phyloP scores from a whole-genome alignment of 1,139 yeast genomes.

The Hansenula sp. region DNA sequence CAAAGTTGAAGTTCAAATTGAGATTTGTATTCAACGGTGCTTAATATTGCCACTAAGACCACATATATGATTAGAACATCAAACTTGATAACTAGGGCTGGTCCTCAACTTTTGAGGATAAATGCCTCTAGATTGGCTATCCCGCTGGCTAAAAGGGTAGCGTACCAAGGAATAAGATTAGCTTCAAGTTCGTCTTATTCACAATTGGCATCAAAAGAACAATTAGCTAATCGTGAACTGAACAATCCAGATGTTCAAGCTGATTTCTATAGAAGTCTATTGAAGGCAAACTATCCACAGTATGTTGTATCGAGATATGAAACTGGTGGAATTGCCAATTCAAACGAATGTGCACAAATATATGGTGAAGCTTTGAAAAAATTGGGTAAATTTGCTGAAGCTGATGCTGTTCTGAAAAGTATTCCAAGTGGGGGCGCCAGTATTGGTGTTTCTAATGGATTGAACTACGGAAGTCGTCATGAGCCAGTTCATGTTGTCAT shows the following conservation, averaged over 20 bases:
- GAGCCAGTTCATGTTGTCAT: slow-evolving; percentile 88
- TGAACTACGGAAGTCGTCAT: slow-evolving; percentile 37
- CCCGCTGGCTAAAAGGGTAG: neutral
- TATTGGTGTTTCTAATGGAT: slow-evolving; percentile 7
- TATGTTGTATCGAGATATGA: slow-evolving; percentile 90
- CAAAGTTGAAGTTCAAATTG: neutral
- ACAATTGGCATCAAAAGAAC: slow-evolving; percentile 65
- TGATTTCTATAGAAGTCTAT: slow-evolving; percentile 67
- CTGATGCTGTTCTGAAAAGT: slow-evolving; percentile 43
- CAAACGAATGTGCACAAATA: slow-evolving; percentile 70
- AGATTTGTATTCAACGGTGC: neutral
- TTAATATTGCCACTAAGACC: slow-evolving; percentile 1
- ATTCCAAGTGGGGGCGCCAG: slow-evolving; percentile 27
- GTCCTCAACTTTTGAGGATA: slow-evolving; percentile 5
- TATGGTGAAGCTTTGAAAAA: slow-evolving; percentile 78
- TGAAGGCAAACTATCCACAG: slow-evolving; percentile 84
- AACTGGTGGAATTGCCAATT: slow-evolving; percentile 82
- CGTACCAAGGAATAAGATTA: slow-evolving; percentile 11
- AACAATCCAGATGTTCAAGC: slow-evolving; percentile 72
- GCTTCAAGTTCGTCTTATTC: slow-evolving; percentile 21
- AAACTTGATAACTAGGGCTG: neutral
- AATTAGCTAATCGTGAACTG: slow-evolving; percentile 72
- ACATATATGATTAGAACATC: slow-evolving; percentile 1
- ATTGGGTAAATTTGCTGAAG: slow-evolving; percentile 75
- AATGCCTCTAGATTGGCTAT: slow-evolving; percentile 3